Conservation (phyloP, 257 asterid genomes). For the Solanum piurae region DNA sequence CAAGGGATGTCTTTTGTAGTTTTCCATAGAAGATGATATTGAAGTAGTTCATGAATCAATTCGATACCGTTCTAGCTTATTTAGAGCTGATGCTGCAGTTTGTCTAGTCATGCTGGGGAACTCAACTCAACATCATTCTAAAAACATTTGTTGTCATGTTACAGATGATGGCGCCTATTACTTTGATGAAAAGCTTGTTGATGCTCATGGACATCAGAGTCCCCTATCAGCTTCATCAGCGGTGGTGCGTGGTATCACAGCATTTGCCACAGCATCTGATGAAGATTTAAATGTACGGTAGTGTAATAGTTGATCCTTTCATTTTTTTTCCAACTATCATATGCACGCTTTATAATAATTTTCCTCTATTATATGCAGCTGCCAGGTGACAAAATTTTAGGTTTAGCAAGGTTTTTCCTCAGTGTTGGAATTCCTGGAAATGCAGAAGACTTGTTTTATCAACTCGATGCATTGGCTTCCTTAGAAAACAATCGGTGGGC, state of each 20-base stretch:
- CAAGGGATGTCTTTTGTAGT: background rate
- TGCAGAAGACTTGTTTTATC: conserved; percentile 70
- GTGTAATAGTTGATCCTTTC: background rate
- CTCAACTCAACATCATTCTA: background rate
- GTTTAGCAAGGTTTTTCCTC: conserved; percentile 85
- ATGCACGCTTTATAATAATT: background rate
- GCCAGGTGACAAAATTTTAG: conserved; percentile 77
- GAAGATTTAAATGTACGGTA: conserved; percentile 55
- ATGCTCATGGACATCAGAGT: conserved; percentile 59
- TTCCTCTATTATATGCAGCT: conserved; percentile 40
- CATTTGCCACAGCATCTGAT: conserved; percentile 54
- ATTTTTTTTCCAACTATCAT: background rate
- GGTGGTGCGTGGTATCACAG: conserved; percentile 70
- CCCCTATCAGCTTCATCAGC: conserved; percentile 85
- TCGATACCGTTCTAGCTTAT: background rate
- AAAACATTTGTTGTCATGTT: background rate
- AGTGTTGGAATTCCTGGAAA: conserved; percentile 80
- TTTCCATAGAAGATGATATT: background rate
- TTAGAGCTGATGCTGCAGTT: background rate
- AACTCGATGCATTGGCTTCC: conserved; percentile 69
- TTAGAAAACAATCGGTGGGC: conserved; percentile 58
- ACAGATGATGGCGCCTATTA: conserved; percentile 84
- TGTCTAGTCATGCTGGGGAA: background rate
- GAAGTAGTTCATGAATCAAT: background rate
- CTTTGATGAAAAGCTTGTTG: conserved; percentile 82